Base-by-base conservation (phyloP, 1,284 basidiomycete genomes). In the Irpex sp. region DNA sequence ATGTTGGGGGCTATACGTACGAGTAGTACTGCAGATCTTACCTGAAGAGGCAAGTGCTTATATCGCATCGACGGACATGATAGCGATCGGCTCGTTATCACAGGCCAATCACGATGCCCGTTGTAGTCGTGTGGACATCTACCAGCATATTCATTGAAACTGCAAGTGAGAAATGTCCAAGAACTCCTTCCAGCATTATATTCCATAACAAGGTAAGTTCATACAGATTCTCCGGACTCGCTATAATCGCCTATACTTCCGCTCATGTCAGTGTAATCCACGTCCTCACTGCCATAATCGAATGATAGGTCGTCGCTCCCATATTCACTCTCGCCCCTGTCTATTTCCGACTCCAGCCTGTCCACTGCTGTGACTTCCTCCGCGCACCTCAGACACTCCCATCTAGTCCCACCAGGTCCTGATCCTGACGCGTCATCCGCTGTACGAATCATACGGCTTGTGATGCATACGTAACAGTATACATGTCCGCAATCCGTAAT, bases 381-480 rank as follows among this genome's bases (percentile, higher is more conserved):
- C 5, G 81, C 82, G 72, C 94, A 97, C 55, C 94, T 81, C 62
- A 96, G 74, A 74, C 94, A 97, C 66, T 86, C 84, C 94, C 94
- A 96, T 15, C 72, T 68, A 5, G 65, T 68, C n/a, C 73, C 73
- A 13, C 70, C 73, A 2, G 70, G 67, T 0, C 82, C 83, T 21
- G 71, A 71, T 19, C 80, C 82, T 11, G 82, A 81, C 17, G 80
- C 84, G 57, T 91, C 89, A 62, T 91, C 89, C 5, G 85, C 85
- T 0, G 83, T 81, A 38, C 85, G 87, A 69, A 93, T 82, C 78
- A 97, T 85, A 63, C 88, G 86, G 69, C 92, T 91, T 9, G 92
- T 85, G 37, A 96, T 81, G 75, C 94, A 97, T 70, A 90, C 87
- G 74, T 96, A 97, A 75, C 94, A 96, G 77, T 94, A 97, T 8